phyloP scores from a whole-genome alignment of 2,329 filamentous ascomycete species.

The Sporothrix humicola region DNA sequence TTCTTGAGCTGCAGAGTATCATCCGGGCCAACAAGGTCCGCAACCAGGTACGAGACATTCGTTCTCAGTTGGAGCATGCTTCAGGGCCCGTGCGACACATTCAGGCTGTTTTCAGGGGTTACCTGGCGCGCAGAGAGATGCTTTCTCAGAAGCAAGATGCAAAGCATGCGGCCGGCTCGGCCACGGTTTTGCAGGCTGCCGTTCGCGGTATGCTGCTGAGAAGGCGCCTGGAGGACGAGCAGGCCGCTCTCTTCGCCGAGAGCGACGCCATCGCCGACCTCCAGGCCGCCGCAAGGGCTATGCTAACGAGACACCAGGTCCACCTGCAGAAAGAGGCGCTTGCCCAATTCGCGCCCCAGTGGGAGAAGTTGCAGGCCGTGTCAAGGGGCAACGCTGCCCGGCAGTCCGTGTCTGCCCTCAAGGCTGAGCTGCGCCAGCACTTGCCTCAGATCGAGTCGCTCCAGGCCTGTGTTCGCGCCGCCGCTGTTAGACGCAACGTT shows the following conservation, averaged over 20 bases:
- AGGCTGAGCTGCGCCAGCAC: constrained; percentile 56
- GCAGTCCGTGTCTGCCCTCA: constrained; percentile 51
- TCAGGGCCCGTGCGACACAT: constrained; percentile 69
- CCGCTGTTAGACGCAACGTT: constrained; percentile 59
- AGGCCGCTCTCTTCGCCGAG: constrained; percentile 58
- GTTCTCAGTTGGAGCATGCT: constrained; percentile 65
- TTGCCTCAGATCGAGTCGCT: constrained; percentile 53
- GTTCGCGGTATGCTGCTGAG: constrained; percentile 71
- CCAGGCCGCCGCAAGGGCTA: constrained; percentile 70
- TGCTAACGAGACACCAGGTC: constrained; percentile 63
- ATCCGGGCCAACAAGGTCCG: constrained; percentile 72
- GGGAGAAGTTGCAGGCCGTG: constrained; percentile 57
- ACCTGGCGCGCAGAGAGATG: constrained; percentile 65
- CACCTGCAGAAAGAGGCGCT: constrained; percentile 58
- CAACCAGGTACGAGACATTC: constrained; percentile 61
- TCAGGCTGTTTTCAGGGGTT: constrained; percentile 70
- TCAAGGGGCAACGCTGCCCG: constrained; percentile 58
- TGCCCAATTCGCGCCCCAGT: constrained; percentile 55
- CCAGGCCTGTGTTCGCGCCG: constrained; percentile 60
- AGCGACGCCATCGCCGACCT: constrained; percentile 59
- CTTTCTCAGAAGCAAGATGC: constrained; percentile 62
- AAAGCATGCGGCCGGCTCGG: constrained; percentile 55
- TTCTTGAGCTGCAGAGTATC: constrained; percentile 82
- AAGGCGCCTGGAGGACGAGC: constrained; percentile 59
- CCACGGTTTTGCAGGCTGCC: constrained; percentile 67